Conservation (phyloP, 768 basidiomycete genomes). For the Mycena indigotica region DNA sequence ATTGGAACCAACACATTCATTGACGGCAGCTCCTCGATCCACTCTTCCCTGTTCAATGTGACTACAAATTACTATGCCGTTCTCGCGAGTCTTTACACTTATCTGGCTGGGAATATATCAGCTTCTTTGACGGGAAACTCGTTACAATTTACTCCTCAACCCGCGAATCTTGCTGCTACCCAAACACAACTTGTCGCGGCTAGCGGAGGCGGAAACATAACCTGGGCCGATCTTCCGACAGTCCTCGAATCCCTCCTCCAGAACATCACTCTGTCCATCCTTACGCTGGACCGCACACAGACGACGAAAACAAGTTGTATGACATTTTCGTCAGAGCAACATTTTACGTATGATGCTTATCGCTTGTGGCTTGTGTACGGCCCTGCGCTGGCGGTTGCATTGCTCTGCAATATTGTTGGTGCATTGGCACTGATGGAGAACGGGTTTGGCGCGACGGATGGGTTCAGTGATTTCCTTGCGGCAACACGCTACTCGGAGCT, state of each 20-base stretch:
- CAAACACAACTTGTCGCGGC: not conserved
- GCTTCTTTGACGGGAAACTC: not conserved
- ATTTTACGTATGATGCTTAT: not conserved
- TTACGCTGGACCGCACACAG: not conserved
- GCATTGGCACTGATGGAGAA: not conserved
- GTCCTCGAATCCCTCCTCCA: slow-evolving; percentile 3
- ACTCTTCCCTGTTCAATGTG: slow-evolving; percentile 8
- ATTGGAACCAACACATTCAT: not conserved
- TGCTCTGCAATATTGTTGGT: not conserved
- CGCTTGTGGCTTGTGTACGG: not conserved
- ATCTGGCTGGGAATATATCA: slow-evolving; percentile 3
- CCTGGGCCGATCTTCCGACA: slow-evolving; percentile 6
- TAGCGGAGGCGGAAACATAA: slow-evolving; percentile 4
- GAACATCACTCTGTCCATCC: slow-evolving; percentile 13
- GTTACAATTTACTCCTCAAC: not conserved
- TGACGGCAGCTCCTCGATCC: not conserved
- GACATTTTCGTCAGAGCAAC: not conserved
- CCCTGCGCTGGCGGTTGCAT: not conserved
- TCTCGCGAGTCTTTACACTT: slow-evolving; percentile 2
- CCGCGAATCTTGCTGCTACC: not conserved
- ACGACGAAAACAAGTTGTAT: not conserved
- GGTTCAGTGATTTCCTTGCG: not conserved
- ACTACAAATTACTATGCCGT: slow-evolving; percentile 14
- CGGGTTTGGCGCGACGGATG: not conserved
- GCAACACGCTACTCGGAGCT: not conserved